Evolutionary conservation across 2,329 filamentous ascomycete species (phyloP), one percentile per base, ranked within the genome.

Genomic region (Westerdykella ornata): DNA sequence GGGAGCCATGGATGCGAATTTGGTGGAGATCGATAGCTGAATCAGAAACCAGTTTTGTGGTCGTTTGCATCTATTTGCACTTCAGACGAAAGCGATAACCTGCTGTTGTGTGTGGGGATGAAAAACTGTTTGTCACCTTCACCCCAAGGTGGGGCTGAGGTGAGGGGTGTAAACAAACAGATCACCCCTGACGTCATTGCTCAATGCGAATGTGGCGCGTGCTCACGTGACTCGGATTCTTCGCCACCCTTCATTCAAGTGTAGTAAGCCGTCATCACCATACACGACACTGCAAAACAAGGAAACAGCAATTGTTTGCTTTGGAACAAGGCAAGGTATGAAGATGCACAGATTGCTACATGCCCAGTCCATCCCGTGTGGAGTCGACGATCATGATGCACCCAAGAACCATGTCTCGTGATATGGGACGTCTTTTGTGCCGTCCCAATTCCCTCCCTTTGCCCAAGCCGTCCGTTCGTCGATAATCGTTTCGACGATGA

Each of bases 281-380:
- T 15, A 6, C 16, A 33, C 8, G 8, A 33, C n/a, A 3, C n/a
- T 11, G 14, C 3, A 32, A 5, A 15, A 6, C 12, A 9, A 33
- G 3, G 16, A 33, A 7, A n/a, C n/a, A 33, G 9, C 22, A 8
- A 33, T 33, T 15, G 6, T 3, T 36, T 5, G n/a, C 15, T 17
- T 38, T 17, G 19, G 19, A 18, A 18, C 15, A 38, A 38, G 28
- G 20, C 39, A 54, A 54, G 45, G 47, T 46, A 51, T 53, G 51
- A 56, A 59, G 46, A 60, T 61, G 61, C 58, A 60, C 54, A 59
- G 30, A 33, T 33, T 33, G 30, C 57, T 62, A 62, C 54, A 57
- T 57, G 57, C 49, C 54, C 53, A 51, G 51, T 56, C 52, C 48
- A 49, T 48, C 46, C 47, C 49, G 45, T 56, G 51, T 60, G 49